Evolutionary conservation across 192 early-diverging fungal genomes (phyloP).

Genomic region (Haplosporangium gracile): DNA sequence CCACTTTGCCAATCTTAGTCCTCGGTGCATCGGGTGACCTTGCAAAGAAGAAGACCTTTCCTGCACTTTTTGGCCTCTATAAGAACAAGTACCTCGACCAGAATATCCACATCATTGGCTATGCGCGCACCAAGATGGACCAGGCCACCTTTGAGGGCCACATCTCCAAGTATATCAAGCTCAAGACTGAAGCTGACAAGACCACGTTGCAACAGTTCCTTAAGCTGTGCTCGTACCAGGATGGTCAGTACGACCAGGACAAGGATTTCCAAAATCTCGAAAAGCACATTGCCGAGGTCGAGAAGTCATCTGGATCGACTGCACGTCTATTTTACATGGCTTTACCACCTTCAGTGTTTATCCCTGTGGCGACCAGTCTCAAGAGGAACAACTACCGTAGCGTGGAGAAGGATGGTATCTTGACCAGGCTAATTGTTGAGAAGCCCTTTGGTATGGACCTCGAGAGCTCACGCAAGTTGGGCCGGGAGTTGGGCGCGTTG

Average conservation of each 20-base stretch:
- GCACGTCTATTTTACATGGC: slow-evolving; percentile 97
- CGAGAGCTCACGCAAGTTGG: slow-evolving; percentile 83
- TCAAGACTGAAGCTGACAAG: slow-evolving; percentile 70
- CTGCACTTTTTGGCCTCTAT: slow-evolving; percentile 95
- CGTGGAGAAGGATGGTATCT: slow-evolving; percentile 57
- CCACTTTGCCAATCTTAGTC: slow-evolving; percentile 58
- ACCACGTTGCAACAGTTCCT: slow-evolving; percentile 74
- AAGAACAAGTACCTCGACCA: slow-evolving; percentile 85
- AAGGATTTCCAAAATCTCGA: slow-evolving; percentile 78
- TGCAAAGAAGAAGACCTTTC: slow-evolving; percentile 98
- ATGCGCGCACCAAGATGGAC: slow-evolving; percentile 89
- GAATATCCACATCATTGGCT: slow-evolving; percentile 86
- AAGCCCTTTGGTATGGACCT: slow-evolving; percentile 98
- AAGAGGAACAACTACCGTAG: slow-evolving; percentile 73
- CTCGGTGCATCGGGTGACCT: slow-evolving; percentile 95
- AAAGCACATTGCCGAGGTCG: slow-evolving; percentile 69
- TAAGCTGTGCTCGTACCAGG: slow-evolving; percentile 78
- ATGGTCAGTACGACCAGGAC: slow-evolving; percentile 88
- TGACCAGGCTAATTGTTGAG: slow-evolving; percentile 93
- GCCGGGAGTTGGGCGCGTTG: slow-evolving; percentile 75
- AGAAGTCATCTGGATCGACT: slow-evolving; percentile 62
- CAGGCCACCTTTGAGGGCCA: slow-evolving; percentile 82
- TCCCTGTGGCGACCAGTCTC: slow-evolving; percentile 83
- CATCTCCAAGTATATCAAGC: slow-evolving; percentile 77
- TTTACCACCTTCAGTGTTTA: slow-evolving; percentile 95